Evolutionary conservation across 2,329 filamentous ascomycete species (phyloP), one percentile per base, ranked within the genome.

Genomic region (Fusarium chlamydosporum): DNA sequence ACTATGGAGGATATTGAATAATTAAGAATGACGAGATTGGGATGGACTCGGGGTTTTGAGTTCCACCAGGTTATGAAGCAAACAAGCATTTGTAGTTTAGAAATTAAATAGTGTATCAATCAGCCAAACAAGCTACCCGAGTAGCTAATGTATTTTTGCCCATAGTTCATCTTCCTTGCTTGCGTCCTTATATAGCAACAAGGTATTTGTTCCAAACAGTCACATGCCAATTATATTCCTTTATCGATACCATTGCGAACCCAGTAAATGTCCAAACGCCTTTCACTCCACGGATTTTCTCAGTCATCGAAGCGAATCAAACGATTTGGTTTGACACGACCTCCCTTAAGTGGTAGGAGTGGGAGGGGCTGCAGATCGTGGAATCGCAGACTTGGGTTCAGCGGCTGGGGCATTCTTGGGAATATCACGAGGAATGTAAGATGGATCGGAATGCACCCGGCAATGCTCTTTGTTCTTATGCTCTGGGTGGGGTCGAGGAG

Each of bases 1-100:
- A 80, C 79, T 43, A 79, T 85, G 77, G 84, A 85, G 62, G 82
- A 83, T 68, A 79, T 81, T 56, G 83, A 83, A 68, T 85, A 79
- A 62, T 62, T 41, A 56, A 56, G 59, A 37, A 76, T 55, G 31
- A 56, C 23, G 47, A 51, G 46, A 52, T 55, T 20, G 37, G 41
- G 31, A 51, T 42, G 43, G 35, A 53, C 18, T 59, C 29, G 34
- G 62, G 56, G 54, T 27, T 37, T 51, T 56, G 27, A 57, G 43
- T 46, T 58, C 31, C 46, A 65, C 53, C 42, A 70, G 55, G 60
- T 63, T 23, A 59, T 42, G 67, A 68, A 71, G 60, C 48, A 65
- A 61, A 56, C 46, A 68, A 68, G 48, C 48, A 64, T 62, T 42
- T 73, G 69, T 74, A 76, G 72, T 73, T 65, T 75, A 75, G 65